Conservation (phyloP, 306 rosid genomes). For the Hylodesmum podocarpum region DNA sequence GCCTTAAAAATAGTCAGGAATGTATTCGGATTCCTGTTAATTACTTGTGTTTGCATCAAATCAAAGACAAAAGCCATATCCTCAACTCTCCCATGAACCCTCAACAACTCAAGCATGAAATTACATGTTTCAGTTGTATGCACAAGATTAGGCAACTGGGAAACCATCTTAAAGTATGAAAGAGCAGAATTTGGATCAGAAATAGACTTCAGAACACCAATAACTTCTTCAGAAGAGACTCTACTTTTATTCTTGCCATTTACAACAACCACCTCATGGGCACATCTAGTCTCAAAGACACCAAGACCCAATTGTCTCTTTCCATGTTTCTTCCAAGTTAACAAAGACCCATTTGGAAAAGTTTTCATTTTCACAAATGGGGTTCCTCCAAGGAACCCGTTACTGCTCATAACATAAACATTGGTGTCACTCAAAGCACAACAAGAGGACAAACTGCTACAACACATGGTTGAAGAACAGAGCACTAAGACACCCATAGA, state of each 20-base stretch:
- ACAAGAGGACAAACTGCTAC: conserved; percentile 38
- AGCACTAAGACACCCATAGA: conserved; percentile 55
- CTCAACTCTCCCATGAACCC: conserved; percentile 50
- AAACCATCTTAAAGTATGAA: conserved; percentile 64
- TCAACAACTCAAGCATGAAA: conserved; percentile 80
- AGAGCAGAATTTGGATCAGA: conserved; percentile 55
- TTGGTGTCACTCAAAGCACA: conserved; percentile 38
- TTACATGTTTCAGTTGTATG: conserved; percentile 85
- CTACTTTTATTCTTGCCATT: conserved; percentile 39
- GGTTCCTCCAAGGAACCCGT: conserved; percentile 37
- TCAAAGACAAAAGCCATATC: conserved; percentile 79
- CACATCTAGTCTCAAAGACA: conserved; percentile 43
- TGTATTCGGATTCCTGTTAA: conserved; percentile 61
- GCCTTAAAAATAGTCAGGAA: conserved; percentile 66
- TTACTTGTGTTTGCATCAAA: conserved; percentile 78
- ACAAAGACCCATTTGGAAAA: conserved; percentile 43
- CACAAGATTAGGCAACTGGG: conserved; percentile 58
- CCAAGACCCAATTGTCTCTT: conserved; percentile 39
- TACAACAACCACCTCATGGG: conserved; percentile 37
- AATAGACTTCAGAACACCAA: conserved; percentile 60
- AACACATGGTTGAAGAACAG: conserved; percentile 51
- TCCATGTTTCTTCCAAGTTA: conserved; percentile 49
- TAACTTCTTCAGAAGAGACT: conserved; percentile 68
- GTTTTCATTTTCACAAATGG: conserved; percentile 44
- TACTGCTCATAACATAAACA: conserved; percentile 32